Conservation (phyloP, 163 green algal genomes). For the Chlorella variabilis region DNA sequence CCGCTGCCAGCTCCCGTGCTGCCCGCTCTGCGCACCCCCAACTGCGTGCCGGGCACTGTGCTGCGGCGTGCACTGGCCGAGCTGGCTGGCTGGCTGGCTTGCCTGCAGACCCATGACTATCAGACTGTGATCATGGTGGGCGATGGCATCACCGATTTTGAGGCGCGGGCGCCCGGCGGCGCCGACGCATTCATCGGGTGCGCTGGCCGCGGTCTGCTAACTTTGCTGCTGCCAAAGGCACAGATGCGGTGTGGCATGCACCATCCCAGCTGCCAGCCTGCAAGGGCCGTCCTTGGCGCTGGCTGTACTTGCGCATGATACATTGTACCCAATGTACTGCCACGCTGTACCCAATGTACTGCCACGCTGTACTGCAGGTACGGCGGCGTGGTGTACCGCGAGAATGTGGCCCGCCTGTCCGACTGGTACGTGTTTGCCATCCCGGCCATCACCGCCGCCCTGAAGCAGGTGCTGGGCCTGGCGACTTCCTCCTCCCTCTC, state of each 20-base stretch:
- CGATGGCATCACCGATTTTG: constrained; percentile 97
- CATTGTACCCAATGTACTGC: too few species aligned
- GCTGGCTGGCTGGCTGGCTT: too few species aligned
- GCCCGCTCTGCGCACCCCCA: too few species aligned
- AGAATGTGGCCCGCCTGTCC: constrained; percentile 79
- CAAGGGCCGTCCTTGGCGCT: too few species aligned
- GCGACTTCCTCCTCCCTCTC: not conserved
- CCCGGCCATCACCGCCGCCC: constrained; percentile 73
- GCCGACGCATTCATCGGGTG: constrained; percentile 96
- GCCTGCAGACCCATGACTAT: constrained; percentile 56
- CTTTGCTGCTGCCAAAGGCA: not conserved
- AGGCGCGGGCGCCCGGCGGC: constrained; percentile 85
- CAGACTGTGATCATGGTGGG: constrained; percentile 92
- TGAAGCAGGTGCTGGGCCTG: constrained; percentile 41
- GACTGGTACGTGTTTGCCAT: constrained; percentile 96
- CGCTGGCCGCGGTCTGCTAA: constrained; percentile 10
- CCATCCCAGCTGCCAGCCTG: too few species aligned
- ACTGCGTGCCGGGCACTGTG: too few species aligned
- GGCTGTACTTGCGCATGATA: too few species aligned
- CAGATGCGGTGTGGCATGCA: too few species aligned
- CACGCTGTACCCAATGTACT: too few species aligned
- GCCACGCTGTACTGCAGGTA: too few species aligned
- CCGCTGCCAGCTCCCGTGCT: too few species aligned
- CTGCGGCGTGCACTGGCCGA: too few species aligned
- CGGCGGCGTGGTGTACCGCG: constrained; percentile 87